Evolutionary conservation across 2,329 filamentous ascomycete species (phyloP).

Genomic region (Helotiales sp.): DNA sequence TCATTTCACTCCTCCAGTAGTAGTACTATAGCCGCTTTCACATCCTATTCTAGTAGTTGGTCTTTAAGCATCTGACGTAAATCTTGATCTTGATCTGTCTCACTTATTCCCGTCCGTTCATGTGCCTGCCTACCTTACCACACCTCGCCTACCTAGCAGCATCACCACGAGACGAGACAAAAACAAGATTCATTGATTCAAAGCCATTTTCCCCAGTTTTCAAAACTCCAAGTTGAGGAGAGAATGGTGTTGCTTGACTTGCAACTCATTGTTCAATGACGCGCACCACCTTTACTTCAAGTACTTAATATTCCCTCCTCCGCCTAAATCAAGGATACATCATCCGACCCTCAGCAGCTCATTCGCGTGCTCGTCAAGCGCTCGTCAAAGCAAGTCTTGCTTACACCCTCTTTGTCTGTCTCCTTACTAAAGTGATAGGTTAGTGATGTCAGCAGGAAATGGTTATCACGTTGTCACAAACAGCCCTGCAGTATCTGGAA

Average conservation of each 20-base stretch:
- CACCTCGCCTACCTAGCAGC: too few species aligned
- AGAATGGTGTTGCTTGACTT: too few species aligned
- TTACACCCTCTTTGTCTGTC: not conserved
- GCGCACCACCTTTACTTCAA: too few species aligned
- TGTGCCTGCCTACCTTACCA: not conserved
- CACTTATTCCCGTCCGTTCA: not conserved
- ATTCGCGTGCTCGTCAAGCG: not conserved
- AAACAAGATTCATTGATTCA: too few species aligned
- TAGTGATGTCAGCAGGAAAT: not conserved
- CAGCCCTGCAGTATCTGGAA: not conserved
- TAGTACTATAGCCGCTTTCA: too few species aligned
- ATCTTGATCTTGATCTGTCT: not conserved
- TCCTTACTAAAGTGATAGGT: not conserved
- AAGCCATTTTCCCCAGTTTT: too few species aligned
- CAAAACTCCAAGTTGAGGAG: too few species aligned
- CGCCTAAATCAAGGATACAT: not conserved
- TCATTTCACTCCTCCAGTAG: too few species aligned
- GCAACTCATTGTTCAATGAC: too few species aligned
- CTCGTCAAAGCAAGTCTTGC: not conserved
- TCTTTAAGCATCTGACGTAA: not conserved
- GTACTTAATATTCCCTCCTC: too few species aligned
- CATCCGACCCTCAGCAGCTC: not conserved
- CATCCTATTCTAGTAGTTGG: not conserved
- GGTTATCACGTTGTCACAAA: not conserved
- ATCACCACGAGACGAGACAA: too few species aligned